Percentiles rank a stretch among this genome's conserved stretches.
Conservation (phyloP, 192 early-diverging fungal species). For the Cladochytrium replicatum region DNA sequence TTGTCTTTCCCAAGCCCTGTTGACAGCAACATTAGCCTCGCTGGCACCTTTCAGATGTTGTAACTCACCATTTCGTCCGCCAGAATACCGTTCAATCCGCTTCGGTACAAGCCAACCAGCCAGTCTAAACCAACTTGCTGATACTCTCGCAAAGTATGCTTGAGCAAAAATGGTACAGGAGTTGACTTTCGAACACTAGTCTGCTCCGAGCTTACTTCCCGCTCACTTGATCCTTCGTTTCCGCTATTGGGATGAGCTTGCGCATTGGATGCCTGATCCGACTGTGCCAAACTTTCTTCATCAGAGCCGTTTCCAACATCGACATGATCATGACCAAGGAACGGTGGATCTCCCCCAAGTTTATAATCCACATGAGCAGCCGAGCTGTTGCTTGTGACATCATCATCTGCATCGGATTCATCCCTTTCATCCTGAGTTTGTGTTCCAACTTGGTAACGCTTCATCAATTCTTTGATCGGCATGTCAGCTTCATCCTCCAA, state of each 20-base stretch:
- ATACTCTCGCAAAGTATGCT: conserved; percentile 92
- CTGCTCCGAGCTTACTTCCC: conserved; percentile 32
- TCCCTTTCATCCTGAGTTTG: not conserved
- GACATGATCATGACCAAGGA: conserved; percentile 8
- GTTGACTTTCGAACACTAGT: conserved; percentile 74
- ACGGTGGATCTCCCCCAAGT: too few relatives aligned
- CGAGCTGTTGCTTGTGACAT: too few relatives aligned
- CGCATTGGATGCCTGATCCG: not conserved
- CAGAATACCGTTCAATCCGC: conserved; percentile 91
- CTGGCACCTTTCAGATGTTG: too few relatives aligned
- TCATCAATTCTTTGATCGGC: conserved; percentile 16
- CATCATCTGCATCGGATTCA: conserved; percentile 9
- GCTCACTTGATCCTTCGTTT: conserved; percentile 55
- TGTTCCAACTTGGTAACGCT: not conserved
- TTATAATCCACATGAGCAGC: too few relatives aligned
- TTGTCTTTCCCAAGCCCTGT: too few relatives aligned
- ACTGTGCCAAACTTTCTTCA: conserved; percentile 6
- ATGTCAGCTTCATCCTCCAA: conserved; percentile 51
- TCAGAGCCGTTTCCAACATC: conserved; percentile 6
- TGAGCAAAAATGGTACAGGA: too few relatives aligned
- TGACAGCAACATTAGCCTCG: too few relatives aligned
- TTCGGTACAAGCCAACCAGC: conserved; percentile 89
- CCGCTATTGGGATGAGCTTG: conserved; percentile 21
- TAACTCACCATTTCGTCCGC: conserved; percentile 98
- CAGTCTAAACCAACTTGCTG: conserved; percentile 93